Evolutionary conservation across 345 rosid species (phyloP).

Genomic region (Orychophragmus violaceus): DNA sequence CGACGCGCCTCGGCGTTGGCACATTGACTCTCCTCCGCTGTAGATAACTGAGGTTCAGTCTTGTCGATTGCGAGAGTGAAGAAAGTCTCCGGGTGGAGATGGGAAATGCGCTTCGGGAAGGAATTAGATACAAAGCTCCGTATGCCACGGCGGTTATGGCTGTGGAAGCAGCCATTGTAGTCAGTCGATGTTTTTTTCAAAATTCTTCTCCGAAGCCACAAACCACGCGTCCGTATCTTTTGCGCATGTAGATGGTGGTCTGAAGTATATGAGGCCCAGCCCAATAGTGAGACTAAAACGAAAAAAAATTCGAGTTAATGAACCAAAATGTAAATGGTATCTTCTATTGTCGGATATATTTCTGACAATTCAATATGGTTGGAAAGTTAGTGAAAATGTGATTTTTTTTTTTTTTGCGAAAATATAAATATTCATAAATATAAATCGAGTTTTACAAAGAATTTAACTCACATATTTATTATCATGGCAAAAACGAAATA

Average conservation of each 20-base stretch:
- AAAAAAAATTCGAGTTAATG: not conserved
- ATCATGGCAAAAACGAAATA: too few relatives aligned
- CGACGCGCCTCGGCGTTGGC: slow-evolving; percentile 32
- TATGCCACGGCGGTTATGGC: slow-evolving; percentile 15
- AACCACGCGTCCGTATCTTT: not conserved
- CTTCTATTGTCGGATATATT: too few relatives aligned
- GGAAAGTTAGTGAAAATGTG: too few relatives aligned
- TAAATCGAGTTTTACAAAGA: too few relatives aligned
- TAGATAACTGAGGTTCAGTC: slow-evolving; percentile 20
- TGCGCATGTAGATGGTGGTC: not conserved
- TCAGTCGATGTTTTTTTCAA: not conserved
- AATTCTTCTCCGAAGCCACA: not conserved
- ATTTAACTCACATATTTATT: too few relatives aligned
- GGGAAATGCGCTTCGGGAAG: slow-evolving; percentile 5
- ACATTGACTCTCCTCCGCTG: slow-evolving; percentile 30
- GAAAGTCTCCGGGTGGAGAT: slow-evolving; percentile 5
- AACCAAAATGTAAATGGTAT: not conserved
- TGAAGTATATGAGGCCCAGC: not conserved
- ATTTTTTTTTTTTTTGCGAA: too few relatives aligned
- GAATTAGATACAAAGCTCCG: slow-evolving; percentile 15
- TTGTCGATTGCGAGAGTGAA: slow-evolving; percentile 19
- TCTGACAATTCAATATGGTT: too few relatives aligned
- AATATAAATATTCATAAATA: too few relatives aligned
- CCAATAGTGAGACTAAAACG: not conserved
- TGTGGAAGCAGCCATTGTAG: slow-evolving; percentile 36